Conservation (phyloP, 192 early-diverging fungal species). For the Paraglomus occultum region DNA sequence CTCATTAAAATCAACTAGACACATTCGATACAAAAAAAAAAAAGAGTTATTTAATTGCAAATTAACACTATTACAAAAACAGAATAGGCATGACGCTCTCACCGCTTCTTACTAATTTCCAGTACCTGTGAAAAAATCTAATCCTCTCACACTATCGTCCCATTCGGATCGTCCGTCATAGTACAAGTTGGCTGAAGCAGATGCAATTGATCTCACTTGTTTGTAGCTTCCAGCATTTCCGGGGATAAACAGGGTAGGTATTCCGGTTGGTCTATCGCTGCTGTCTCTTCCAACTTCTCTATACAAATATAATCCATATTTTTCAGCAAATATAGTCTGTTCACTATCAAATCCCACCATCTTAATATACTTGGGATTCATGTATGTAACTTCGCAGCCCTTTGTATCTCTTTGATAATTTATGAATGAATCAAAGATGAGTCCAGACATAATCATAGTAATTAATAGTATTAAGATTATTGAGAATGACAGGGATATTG, state of each 20-base stretch:
- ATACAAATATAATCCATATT: slow-evolving; percentile 78
- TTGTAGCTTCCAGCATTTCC: slow-evolving; percentile 93
- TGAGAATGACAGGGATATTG: slow-evolving; percentile 14
- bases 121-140: slow-evolving; percentile 61
- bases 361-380: slow-evolving; percentile 52
- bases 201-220: slow-evolving; percentile 84
- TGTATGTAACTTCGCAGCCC: slow-evolving; percentile 52
- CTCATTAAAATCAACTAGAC: slow-evolving; percentile 79
- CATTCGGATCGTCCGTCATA: slow-evolving; percentile 42
- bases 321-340: slow-evolving; percentile 60
- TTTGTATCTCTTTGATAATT: slow-evolving; percentile 58
- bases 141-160: slow-evolving; percentile 18
- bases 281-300: slow-evolving; percentile 60
- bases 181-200: slow-evolving; percentile 62
- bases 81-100: background rate
- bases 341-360: slow-evolving; percentile 50
- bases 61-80: background rate
- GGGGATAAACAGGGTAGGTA: slow-evolving; percentile 92
- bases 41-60: slow-evolving; percentile 8
- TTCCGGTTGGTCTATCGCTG: slow-evolving; percentile 56
- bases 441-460: slow-evolving; percentile 27
- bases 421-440: slow-evolving; percentile 64
- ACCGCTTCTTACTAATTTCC: background rate
- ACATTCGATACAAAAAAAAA: slow-evolving; percentile 19
- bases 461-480: slow-evolving; percentile 31